Base-by-base conservation (phyloP, 768 basidiomycete species). In the Pleurotus djamor region DNA sequence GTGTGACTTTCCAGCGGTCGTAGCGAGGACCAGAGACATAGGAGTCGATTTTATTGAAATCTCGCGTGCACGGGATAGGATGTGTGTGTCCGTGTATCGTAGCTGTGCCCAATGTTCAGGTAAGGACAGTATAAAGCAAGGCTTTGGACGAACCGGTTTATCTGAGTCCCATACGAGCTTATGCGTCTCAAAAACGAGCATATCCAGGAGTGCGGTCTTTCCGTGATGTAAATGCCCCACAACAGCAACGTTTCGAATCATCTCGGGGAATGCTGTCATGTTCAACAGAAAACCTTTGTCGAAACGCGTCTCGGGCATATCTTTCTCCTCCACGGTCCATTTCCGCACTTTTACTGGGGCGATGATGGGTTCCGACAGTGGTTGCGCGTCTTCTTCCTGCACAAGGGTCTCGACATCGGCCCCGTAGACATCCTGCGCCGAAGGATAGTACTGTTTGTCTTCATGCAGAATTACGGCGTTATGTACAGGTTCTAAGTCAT, bases 221-320 rank as follows among this genome's bases (percentile, higher is more conserved):
- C 97, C 97, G 67, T 99, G 97, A 68, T 99, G 97, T 52, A 99
- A 75, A 68, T 98, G 96, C 12, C 97, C 97, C 13, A 96, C 96
- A 14, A 99, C 83, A 54, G 94, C 94, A 32, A 99, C 91, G 72
- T 98, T 98, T 54, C 97, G 87, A 69, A 98, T 85, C 88, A 95
- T 96, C 58, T 94, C 91, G 28, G 95, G 96, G 72, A 94, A 92
- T 9, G 83, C 80, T 67, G 92, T 91, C 85, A 97, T 87, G 67
- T 91, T 95, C 67, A 98, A 77, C 68, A 99, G 75, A 74, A 95
- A 99, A 94, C 91, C 88, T 76, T 96, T 95, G 77, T 98, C 96
- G 73, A 91, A 99, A n/a, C 97, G 86, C 60, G 96, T 98, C 71
- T 93, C 88, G 28, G 96, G 96, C 82, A 97, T 88, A 63, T 89